A percentile compares a stretch with the other conserved stretches of the same genome.
Conservation (phyloP, 2,329 filamentous ascomycete species). For the Cladosporium sp. region DNA sequence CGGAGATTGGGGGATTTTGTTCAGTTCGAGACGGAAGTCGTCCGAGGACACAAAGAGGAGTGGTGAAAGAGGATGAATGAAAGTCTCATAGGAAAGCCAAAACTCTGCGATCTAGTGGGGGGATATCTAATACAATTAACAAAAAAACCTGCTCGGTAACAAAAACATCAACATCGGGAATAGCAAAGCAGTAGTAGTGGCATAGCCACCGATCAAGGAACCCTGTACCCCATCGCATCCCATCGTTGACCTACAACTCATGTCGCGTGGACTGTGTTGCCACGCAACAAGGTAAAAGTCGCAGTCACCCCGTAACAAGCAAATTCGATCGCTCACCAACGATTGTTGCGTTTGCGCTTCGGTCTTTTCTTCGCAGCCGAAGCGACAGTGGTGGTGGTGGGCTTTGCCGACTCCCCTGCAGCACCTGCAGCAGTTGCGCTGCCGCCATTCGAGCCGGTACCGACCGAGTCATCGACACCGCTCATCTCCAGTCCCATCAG, state of each 20-base stretch:
- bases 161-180: neutral
- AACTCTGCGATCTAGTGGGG: neutral
- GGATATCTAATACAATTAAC: neutral
- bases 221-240: neutral
- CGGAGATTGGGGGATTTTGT: too few species aligned
- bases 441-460: neutral
- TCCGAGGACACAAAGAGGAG: too few species aligned
- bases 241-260: neutral
- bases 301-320: neutral
- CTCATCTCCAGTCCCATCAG: conserved; percentile 54
- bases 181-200: neutral
- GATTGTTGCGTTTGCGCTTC: conserved; percentile 4
- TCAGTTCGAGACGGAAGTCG: too few species aligned
- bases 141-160: neutral
- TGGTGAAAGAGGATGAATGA: too few species aligned
- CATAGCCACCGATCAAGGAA: neutral
- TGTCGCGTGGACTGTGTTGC: neutral
- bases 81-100: too few species aligned
- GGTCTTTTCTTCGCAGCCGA: conserved; percentile 10
- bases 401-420: neutral
- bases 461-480: conserved; percentile 8
- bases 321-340: neutral
- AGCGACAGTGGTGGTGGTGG: neutral
- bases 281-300: neutral
- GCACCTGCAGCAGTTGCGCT: neutral